These are phyloP conservation scores for Wallacemonas sp. DNA, from an alignment of 208 protist species.

Conservation along the genomic window DNA sequence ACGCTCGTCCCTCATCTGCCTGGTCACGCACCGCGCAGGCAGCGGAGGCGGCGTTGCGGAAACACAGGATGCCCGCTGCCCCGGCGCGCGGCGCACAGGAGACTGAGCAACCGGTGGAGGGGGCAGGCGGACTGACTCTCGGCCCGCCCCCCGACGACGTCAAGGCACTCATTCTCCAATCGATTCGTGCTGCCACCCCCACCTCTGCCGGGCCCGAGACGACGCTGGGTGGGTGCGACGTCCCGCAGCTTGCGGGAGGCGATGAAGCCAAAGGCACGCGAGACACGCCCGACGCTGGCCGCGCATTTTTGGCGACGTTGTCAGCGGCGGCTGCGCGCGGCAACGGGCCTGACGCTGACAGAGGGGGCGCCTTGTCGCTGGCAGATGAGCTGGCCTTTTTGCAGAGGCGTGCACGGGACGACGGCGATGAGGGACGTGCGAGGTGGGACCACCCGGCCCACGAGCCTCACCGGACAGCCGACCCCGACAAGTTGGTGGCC, in stretches of 20 bases:
- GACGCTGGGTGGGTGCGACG: too few relatives aligned
- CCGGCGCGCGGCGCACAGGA: not conserved
- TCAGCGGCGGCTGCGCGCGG: too few relatives aligned
- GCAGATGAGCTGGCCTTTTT: slow-evolving; percentile 7
- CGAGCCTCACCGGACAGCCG: too few relatives aligned
- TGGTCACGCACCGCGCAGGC: not conserved
- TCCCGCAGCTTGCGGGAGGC: too few relatives aligned
- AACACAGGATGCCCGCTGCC: not conserved
- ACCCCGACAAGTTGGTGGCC: too few relatives aligned
- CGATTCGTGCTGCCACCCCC: not conserved
- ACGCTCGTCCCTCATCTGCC: too few relatives aligned
- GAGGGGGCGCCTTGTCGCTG: not conserved
- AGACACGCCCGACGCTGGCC: too few relatives aligned
- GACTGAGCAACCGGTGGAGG: not conserved
- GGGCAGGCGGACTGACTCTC: not conserved
- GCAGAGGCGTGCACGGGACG: not conserved
- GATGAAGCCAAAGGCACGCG: too few relatives aligned
- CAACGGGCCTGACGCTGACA: too few relatives aligned
- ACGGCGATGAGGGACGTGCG: not conserved
- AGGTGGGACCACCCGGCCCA: not conserved
- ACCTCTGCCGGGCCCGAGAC: not conserved
- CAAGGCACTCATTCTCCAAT: slow-evolving; percentile 2
- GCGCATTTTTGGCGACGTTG: too few relatives aligned
- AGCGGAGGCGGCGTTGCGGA: not conserved
- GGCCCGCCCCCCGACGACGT: slow-evolving; percentile 1